Base-by-base conservation (phyloP, 192 early-diverging fungal genomes). In the Coemansia sp. region DNA sequence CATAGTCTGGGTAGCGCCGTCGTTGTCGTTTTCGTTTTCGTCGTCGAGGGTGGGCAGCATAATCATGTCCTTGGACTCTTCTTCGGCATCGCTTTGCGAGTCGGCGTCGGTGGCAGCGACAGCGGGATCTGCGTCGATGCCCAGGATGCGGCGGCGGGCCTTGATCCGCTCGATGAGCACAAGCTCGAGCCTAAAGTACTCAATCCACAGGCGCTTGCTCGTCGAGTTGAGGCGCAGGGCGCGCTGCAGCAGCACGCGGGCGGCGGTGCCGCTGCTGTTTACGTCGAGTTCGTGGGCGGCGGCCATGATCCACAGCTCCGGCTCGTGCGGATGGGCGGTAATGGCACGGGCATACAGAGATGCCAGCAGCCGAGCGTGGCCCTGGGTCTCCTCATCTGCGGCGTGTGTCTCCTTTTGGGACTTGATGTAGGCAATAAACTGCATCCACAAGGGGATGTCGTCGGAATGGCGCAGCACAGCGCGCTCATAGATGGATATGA, bases 181-280 rank as follows among this genome's bases (percentile, higher is more conserved):
- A 18, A 96, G 65, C 65, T 99, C 96, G 26, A 99, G 80, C 28
- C 86, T 83, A 55, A 96, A 94, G 65, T 96, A 99, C 68, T 95
- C 93, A 24, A 83, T 76, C 93, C 93, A 99, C 29, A 99, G 77
- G 49, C 65, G 69, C 50, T 78, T 65, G 50, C 74, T 60, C 22
- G 85, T 78, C 1, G 86, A 76, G 41, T 93, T 96, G 19, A 97
- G 63, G 15, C 94, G 83, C 39, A 99, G 55, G 1, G 82, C 92
- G 3, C 94, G 81, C 64, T 94, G 92, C 54, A 97, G 56, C 32
- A 99, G 67, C 19, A 66, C 61, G 50, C 94, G 82, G 1, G 94
- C 93, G 9, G 86, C 81, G 2, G 65, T 70, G 55, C 91, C 87
- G 64, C 95, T 91, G 1, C 63, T 77, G 62, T 95, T 93, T 17